Evolutionary conservation across 1,284 basidiomycete genomes (phyloP), one percentile per base, ranked within the genome.

Genomic region (Melampsora americana): DNA sequence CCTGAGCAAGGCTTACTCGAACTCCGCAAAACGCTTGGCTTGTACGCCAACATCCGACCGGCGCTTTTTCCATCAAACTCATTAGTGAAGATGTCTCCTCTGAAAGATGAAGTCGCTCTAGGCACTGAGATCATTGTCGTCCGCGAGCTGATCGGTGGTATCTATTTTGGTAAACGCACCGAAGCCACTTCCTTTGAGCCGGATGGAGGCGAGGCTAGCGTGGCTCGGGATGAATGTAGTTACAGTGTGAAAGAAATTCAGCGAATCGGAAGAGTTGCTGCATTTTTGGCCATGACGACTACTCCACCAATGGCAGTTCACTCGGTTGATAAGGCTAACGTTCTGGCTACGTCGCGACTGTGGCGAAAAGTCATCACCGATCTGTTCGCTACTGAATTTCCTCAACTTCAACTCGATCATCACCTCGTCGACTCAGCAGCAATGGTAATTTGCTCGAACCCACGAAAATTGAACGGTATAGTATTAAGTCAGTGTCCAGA

Each of bases 271-370:
- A 89, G 93, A 35, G 93, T 99, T 60, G 96, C 95, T 11, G 94
- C 92, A 48, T 90, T 93, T 84, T 92, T 99, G 79, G 95, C 96
- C 0, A 85, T 94, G 72, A 86, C 90, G 69, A 85, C 89, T 18
- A 87, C 91, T 82, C 96, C 96, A 3, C 93, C 95, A 23, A 87
- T 95, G 65, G 87, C 89, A 64, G 89, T 99, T 78, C 92, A 94
- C 84, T 95, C 93, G 2, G 88, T 99, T 83, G 96, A 99, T 87
- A 99, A 99, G 85, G 96, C 96, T 76, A 99, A 99, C 83, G 96
- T 99, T 39, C 88, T 99, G 69, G 96, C 96, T 53, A 93, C 90
- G 80, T 95, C 92, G 56, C 87, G 96, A 66, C 86, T 99, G 65
- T 99, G 96, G 96, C 87, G 96, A 77, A 93, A 90, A 82, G 90